Percentiles rank a stretch among this genome's conserved stretches.
phyloP scores from a whole-genome alignment of 495 filamentous ascomycete genomes.

The Arthonia radiata region DNA sequence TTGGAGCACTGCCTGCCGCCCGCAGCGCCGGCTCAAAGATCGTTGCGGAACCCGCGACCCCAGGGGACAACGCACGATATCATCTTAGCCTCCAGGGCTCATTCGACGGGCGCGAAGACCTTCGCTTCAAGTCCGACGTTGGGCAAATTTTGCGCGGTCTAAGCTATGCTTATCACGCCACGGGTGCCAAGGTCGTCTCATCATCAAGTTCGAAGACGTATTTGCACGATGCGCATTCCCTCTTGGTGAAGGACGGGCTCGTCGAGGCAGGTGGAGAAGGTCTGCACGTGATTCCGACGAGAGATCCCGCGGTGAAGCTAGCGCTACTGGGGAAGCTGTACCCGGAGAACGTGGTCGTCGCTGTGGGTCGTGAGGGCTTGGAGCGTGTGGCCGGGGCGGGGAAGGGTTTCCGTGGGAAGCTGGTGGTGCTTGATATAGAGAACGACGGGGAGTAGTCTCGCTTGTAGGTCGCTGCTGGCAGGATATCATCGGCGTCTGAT shows the following conservation, averaged over 20 bases:
- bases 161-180: slow-evolving; percentile 10
- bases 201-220: no score
- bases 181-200: neutral
- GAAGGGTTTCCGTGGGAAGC: slow-evolving; percentile 10
- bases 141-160: slow-evolving; percentile 14
- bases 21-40: no score
- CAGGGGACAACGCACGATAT: no score
- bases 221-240: slow-evolving; percentile 2
- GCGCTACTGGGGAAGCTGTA: slow-evolving; percentile 13
- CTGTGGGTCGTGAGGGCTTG: slow-evolving; percentile 4
- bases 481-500: no score
- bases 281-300: slow-evolving; percentile 9
- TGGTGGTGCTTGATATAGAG: no score
- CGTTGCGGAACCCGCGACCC: no score
- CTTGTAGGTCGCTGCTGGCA: no score
- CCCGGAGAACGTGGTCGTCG: slow-evolving; percentile 12
- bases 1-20: no score
- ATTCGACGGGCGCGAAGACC: no score
- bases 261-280: slow-evolving; percentile 5
- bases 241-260: slow-evolving; percentile 6
- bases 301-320: slow-evolving; percentile 6
- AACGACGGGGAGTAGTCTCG: no score
- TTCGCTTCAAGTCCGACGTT: no score
- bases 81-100: no score
- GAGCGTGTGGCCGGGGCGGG: slow-evolving; percentile 4